Base-by-base conservation (phyloP, 2,329 filamentous ascomycete species). In the Fusarium azukiicola region DNA sequence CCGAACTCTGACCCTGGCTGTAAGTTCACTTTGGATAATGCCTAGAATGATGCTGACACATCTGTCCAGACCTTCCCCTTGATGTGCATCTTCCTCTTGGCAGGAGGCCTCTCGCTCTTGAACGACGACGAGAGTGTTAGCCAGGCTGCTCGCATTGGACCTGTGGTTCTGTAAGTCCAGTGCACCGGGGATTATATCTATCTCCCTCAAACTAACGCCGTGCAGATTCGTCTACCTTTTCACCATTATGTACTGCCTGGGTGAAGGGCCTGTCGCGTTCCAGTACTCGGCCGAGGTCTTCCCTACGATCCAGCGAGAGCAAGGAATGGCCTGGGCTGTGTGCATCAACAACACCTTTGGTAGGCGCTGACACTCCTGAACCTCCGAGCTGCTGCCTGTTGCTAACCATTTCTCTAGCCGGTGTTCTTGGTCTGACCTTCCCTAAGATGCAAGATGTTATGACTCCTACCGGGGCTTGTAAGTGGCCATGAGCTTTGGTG, bases 201-300 rank as follows among this genome's bases (percentile, higher is more conserved):
- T 1, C 16, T 32, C 70, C 7, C 71, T 36, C 2, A 3, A 38
- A 5, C 3, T 6, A 19, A 47, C 40, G 2, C 11, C 27, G 4
- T 19, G 4, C 11, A 87, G 84, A 0, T 86, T 87, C 63, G 74
- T 87, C 16, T 87, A 87, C 63, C 84, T 87, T 23, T 87, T 87
- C 50, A 86, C 85, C 4, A 86, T 86, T 7, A 81, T 81, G 44
- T 87, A 87, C 73, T 87, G 83, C 1, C 79, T 86, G 2, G 86
- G 86, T 13, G 86, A 87, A 73, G 86, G 86, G 1, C 86, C 86
- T 0, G 85, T 87, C 4, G 85, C 86, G 0, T 87, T 87, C 73
- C 85, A 86, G 69, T 87, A 87, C 77, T 87, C 86, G 21, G 86
- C 86, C 7, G 86, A 87, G 77, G 85, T 86, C 7, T 87, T 87